phyloP scores from a whole-genome alignment of 495 filamentous ascomycete species.

The Xylaria intraflava region DNA sequence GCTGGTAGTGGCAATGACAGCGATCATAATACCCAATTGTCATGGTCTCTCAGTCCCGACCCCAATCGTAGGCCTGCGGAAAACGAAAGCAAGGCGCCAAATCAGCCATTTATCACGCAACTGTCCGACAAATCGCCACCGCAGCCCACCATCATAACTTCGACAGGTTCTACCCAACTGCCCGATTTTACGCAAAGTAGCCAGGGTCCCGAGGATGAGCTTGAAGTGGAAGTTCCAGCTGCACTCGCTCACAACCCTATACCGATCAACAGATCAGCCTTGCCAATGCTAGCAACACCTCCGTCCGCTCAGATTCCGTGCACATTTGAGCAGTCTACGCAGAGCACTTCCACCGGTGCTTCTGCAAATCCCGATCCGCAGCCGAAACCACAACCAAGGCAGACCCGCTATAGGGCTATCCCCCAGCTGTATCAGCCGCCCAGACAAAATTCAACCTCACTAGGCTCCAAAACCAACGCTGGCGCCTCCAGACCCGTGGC shows the following conservation, averaged over 20 bases:
- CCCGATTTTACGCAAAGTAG: constrained; percentile 26
- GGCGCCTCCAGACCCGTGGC: neutral
- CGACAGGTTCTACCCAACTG: neutral
- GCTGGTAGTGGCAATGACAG: neutral
- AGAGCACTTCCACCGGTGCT: neutral
- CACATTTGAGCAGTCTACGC: constrained; percentile 21
- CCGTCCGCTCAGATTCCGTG: constrained; percentile 38
- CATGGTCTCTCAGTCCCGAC: constrained; percentile 10
- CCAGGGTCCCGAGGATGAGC: constrained; percentile 41
- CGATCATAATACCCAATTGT: neutral
- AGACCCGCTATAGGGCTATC: constrained; percentile 7
- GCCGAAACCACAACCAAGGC: constrained; percentile 2
- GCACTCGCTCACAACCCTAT: constrained; percentile 34
- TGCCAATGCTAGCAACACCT: constrained; percentile 23
- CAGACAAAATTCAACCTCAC: neutral
- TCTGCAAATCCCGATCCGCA: neutral
- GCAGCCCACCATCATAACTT: constrained; percentile 11
- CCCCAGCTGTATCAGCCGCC: constrained; percentile 14
- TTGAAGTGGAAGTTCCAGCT: constrained; percentile 48
- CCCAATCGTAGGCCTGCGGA: neutral
- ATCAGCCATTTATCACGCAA: constrained; percentile 18
- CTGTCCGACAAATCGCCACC: constrained; percentile 13
- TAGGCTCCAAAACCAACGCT: neutral
- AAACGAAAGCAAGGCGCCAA: neutral
- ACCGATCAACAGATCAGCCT: constrained; percentile 15